A percentile compares a stretch with the other conserved stretches of the same genome.
phyloP scores from a whole-genome alignment of 345 rosid genomes.

The Excoecaria cochinchinensis region DNA sequence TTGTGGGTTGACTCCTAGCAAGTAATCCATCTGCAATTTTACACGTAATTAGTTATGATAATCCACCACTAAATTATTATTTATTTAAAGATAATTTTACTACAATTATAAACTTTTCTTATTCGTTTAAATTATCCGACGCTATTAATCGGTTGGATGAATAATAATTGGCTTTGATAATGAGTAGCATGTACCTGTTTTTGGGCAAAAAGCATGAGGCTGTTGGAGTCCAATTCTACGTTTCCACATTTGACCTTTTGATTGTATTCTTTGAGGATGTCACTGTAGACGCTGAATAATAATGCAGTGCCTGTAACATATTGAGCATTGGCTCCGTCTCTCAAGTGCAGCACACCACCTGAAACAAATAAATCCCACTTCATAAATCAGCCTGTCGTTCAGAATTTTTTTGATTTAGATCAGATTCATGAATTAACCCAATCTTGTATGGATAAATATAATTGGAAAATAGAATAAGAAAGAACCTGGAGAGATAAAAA shows the following conservation, averaged over 20 bases:
- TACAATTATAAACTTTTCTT: too few relatives aligned
- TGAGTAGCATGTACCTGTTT: slow-evolving; percentile 44
- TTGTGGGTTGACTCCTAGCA: slow-evolving; percentile 70
- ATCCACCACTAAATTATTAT: neutral
- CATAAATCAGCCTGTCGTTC: too few relatives aligned
- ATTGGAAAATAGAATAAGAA: neutral
- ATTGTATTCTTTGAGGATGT: slow-evolving; percentile 41
- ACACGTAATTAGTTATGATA: neutral
- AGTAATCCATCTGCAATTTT: slow-evolving; percentile 63
- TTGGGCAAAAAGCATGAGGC: slow-evolving; percentile 59
- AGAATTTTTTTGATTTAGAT: too few relatives aligned
- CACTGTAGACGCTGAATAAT: slow-evolving; percentile 53
- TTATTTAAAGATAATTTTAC: too few relatives aligned
- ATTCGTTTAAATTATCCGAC: too few relatives aligned
- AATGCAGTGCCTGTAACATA: slow-evolving; percentile 67
- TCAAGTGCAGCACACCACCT: slow-evolving; percentile 75
- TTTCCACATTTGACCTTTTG: slow-evolving; percentile 54
- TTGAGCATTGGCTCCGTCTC: slow-evolving; percentile 90
- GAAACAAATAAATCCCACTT: neutral
- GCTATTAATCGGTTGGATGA: too few relatives aligned
- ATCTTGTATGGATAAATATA: too few relatives aligned
- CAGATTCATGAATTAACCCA: too few relatives aligned
- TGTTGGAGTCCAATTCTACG: slow-evolving; percentile 44
- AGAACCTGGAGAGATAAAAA: slow-evolving; percentile 57
- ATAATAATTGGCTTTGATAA: too few relatives aligned